Percentiles rank a stretch among this genome's conserved stretches.
Evolutionary conservation across 208 protist genomes (phyloP).

Genomic region (Crithidia thermophila): DNA sequence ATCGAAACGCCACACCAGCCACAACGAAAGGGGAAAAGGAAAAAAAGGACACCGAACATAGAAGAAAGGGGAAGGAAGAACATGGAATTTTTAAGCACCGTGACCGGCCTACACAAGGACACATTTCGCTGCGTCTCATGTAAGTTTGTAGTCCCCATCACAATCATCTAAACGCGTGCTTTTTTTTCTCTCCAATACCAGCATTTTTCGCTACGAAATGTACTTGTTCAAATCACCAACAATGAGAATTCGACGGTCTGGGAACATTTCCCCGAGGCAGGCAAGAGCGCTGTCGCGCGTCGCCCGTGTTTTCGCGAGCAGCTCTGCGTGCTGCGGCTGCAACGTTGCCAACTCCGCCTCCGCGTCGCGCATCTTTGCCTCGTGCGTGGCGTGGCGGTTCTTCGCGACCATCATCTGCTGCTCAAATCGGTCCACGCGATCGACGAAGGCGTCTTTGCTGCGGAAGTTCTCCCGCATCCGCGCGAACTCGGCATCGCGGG

Average conservation of each 20-base stretch:
- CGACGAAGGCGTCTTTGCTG: slow-evolving; percentile 36
- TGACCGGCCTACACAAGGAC: no score
- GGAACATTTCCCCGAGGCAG: slow-evolving; percentile 61
- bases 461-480: slow-evolving; percentile 63
- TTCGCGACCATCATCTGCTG: slow-evolving; percentile 40
- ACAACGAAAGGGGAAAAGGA: slow-evolving; percentile 2
- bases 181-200: no score
- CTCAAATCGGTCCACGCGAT: slow-evolving; percentile 47
- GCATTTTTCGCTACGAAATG: no score
- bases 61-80: slow-evolving; percentile 1
- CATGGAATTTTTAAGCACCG: neutral
- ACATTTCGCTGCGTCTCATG: neutral
- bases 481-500: slow-evolving; percentile 50
- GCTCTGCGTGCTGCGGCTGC: slow-evolving; percentile 37
- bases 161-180: no score
- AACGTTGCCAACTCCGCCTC: slow-evolving; percentile 42
- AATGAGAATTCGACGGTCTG: slow-evolving; percentile 56
- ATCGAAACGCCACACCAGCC: neutral
- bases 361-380: slow-evolving; percentile 42
- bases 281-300: slow-evolving; percentile 49
- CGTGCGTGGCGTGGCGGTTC: slow-evolving; percentile 32
- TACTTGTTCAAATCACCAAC: slow-evolving; percentile 82
- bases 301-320: slow-evolving; percentile 21
- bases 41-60: neutral
- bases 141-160: neutral